Percentiles rank a stretch among this genome's conserved stretches.
phyloP scores from a whole-genome alignment of 805 yeast genomes.

The Ogataea paraovalis region DNA sequence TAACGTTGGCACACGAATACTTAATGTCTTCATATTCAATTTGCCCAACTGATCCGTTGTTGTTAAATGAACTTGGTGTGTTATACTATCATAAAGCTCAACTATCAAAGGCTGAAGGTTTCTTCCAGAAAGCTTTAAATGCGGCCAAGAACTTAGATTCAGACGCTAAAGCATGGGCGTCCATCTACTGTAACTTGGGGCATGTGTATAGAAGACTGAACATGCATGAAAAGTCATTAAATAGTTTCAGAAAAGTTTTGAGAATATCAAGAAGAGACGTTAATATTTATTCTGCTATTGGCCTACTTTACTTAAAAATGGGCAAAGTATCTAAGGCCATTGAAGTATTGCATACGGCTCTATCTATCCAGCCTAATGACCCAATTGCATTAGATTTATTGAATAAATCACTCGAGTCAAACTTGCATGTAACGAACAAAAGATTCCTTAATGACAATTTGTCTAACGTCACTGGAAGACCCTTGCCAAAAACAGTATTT shows the following conservation, averaged over 20 bases:
- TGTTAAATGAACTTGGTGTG: conserved; percentile 91
- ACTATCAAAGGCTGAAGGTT: conserved; percentile 62
- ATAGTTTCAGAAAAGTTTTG: conserved; percentile 72
- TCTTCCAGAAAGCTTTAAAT: conserved; percentile 63
- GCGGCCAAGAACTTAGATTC: conserved; percentile 67
- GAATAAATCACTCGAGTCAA: conserved; percentile 70
- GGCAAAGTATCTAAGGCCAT: conserved; percentile 66
- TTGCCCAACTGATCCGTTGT: conserved; percentile 80
- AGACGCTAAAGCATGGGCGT: conserved; percentile 78
- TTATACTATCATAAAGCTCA: conserved; percentile 76
- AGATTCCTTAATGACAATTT: conserved; percentile 14
- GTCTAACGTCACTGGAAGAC: neutral
- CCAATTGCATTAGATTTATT: conserved; percentile 80
- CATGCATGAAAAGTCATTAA: conserved; percentile 60
- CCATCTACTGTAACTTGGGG: conserved; percentile 82
- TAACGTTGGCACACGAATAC: conserved; percentile 82
- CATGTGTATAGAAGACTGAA: conserved; percentile 77
- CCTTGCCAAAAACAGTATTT: neutral
- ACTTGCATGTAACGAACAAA: conserved; percentile 30
- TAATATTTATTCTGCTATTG: conserved; percentile 78
- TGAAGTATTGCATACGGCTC: conserved; percentile 71
- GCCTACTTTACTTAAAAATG: conserved; percentile 70
- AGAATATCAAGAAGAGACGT: conserved; percentile 63
- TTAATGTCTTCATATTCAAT: conserved; percentile 68
- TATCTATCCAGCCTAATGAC: conserved; percentile 75